Conservation (phyloP, 2,329 filamentous ascomycete genomes). For the Scolecobasidium constrictum region DNA sequence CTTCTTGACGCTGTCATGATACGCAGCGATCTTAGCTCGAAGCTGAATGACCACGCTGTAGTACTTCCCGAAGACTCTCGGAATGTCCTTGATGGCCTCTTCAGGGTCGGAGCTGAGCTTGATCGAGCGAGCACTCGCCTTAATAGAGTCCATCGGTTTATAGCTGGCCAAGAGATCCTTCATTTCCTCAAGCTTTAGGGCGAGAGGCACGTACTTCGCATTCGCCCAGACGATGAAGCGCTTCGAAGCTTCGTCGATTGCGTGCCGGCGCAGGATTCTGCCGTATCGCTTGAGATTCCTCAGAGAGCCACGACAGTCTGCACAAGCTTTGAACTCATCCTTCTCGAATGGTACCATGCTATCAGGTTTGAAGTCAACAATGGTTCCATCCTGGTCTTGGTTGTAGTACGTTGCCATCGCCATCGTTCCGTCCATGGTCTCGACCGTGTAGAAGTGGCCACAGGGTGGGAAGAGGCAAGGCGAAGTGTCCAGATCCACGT, state of each 20-base stretch:
- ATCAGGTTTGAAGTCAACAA: conserved; percentile 13
- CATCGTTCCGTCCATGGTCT: conserved; percentile 20
- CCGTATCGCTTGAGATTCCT: conserved; percentile 25
- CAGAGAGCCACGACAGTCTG: conserved; percentile 22
- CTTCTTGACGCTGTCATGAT: conserved; percentile 21
- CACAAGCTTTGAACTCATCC: conserved; percentile 21
- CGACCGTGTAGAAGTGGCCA: conserved; percentile 21
- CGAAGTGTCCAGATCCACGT: conserved; percentile 19
- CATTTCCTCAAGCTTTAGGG: no score
- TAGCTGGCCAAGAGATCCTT: no score
- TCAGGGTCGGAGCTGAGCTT: neutral
- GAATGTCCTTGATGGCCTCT: no score
- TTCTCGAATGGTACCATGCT: conserved; percentile 1
- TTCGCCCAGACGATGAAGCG: conserved; percentile 20
- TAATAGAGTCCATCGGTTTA: no score
- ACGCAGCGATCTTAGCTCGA: conserved; percentile 13
- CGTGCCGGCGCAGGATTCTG: conserved; percentile 24
- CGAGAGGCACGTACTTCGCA: conserved; percentile 1
- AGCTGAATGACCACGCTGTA: neutral
- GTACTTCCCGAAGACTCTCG: no score
- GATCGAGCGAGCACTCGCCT: no score
- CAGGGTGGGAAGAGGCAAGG: conserved; percentile 20
- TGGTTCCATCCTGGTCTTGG: conserved; percentile 17
- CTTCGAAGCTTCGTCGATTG: conserved; percentile 28
- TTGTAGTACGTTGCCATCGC: conserved; percentile 15